Conservation (phyloP, 306 rosid genomes). For the Vicia sativa region DNA sequence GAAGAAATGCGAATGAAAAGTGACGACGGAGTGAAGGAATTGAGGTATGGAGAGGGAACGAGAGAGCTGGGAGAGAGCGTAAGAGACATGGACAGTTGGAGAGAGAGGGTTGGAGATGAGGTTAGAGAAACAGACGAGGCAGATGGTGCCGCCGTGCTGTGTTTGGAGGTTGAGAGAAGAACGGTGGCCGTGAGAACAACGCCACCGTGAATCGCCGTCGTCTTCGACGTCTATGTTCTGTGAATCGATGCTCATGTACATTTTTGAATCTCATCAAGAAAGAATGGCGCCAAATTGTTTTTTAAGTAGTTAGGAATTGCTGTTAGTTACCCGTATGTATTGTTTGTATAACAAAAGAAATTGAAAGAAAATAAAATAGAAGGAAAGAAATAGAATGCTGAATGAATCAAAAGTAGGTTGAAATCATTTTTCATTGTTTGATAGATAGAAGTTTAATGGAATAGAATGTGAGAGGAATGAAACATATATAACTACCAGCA, state of each 20-base stretch:
- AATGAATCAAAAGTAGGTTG: too few relatives aligned
- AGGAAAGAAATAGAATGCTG: too few relatives aligned
- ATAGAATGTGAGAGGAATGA: too few relatives aligned
- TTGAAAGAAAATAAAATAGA: too few relatives aligned
- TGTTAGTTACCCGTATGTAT: too few relatives aligned
- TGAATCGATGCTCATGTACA: conserved; percentile 45
- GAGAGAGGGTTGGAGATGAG: conserved; percentile 76
- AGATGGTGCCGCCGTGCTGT: conserved; percentile 71
- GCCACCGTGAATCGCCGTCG: conserved; percentile 24
- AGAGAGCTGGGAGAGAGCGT: conserved; percentile 85
- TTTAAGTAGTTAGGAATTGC: neutral
- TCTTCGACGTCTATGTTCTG: conserved; percentile 40
- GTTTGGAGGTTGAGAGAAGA: conserved; percentile 68
- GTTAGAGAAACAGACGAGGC: conserved; percentile 86
- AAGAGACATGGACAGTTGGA: conserved; percentile 84
- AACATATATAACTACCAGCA: too few relatives aligned
- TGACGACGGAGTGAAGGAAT: conserved; percentile 61
- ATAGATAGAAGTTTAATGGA: too few relatives aligned
- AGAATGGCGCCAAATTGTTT: conserved; percentile 44
- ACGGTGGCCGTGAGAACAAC: conserved; percentile 82
- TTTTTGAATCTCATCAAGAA: neutral
- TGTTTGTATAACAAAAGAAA: too few relatives aligned
- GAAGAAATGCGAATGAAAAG: conserved; percentile 77
- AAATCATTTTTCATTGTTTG: too few relatives aligned
- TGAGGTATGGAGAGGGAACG: conserved; percentile 67